phyloP scores from a whole-genome alignment of 306 rosid species.

The Alnus rubra region DNA sequence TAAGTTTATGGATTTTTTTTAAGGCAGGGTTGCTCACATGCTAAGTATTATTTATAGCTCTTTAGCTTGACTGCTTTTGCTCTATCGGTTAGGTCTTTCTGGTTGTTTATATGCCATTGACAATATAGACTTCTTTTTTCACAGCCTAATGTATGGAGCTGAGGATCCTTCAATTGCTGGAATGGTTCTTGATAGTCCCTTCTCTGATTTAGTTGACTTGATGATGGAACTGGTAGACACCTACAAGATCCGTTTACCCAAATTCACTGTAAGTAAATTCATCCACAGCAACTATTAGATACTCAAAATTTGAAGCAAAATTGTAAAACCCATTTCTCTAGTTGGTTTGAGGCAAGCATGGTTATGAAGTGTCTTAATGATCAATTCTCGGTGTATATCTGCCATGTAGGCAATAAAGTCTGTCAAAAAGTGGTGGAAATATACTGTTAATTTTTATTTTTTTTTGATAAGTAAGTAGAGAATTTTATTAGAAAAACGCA shows the following conservation, averaged over 20 bases:
- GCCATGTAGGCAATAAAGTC: background rate
- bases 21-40: background rate
- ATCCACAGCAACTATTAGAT: background rate
- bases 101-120: constrained; percentile 37
- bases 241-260: constrained; percentile 79
- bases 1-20: background rate
- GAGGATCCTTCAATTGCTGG: constrained; percentile 99
- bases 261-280: constrained; percentile 78
- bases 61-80: constrained; percentile 14
- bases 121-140: constrained; percentile 28
- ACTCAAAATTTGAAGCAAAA: background rate
- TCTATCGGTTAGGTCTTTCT: background rate
- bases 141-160: constrained; percentile 95
- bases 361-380: background rate
- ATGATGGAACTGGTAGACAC: constrained; percentile 98
- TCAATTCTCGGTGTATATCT: background rate
- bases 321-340: background rate
- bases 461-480: too few species aligned
- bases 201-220: constrained; percentile 91
- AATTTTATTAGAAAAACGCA: too few species aligned
- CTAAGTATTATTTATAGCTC: background rate
- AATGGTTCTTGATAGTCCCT: constrained; percentile 96
- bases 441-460: background rate
- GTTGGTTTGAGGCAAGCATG: background rate
- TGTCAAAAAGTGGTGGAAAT: background rate